Conservation (phyloP, 306 rosid genomes). For the Myrica gale region DNA sequence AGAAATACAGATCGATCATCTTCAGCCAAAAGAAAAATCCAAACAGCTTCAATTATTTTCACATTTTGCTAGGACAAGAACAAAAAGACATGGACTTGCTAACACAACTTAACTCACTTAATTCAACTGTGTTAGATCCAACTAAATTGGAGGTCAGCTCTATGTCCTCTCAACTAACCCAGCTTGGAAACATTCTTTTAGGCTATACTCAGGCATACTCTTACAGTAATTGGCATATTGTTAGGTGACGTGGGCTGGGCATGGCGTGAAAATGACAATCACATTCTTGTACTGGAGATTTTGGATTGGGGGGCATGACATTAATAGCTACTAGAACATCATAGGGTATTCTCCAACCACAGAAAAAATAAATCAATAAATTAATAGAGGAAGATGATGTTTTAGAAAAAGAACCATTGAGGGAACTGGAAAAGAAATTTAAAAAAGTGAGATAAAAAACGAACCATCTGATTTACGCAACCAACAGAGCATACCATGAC, state of each 20-base stretch:
- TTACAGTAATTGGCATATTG: neutral
- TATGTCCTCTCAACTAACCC: neutral
- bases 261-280: neutral
- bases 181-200: neutral
- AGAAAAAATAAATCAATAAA: neutral
- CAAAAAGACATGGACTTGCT: constrained; percentile 9
- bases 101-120: neutral
- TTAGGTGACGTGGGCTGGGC: neutral
- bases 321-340: neutral
- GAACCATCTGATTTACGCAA: neutral
- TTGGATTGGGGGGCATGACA: neutral
- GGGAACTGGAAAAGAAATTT: neutral
- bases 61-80: constrained; percentile 5
- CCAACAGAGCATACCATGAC: neutral
- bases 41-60: neutral
- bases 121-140: neutral
- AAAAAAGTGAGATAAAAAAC: neutral
- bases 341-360: neutral
- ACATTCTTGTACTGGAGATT: neutral
- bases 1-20: neutral
- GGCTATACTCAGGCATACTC: neutral
- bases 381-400: neutral
- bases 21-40: neutral
- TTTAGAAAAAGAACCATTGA: neutral
- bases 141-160: neutral